Evolutionary conservation across 441 rosid species (phyloP).

Genomic region (Jatropha multifida): DNA sequence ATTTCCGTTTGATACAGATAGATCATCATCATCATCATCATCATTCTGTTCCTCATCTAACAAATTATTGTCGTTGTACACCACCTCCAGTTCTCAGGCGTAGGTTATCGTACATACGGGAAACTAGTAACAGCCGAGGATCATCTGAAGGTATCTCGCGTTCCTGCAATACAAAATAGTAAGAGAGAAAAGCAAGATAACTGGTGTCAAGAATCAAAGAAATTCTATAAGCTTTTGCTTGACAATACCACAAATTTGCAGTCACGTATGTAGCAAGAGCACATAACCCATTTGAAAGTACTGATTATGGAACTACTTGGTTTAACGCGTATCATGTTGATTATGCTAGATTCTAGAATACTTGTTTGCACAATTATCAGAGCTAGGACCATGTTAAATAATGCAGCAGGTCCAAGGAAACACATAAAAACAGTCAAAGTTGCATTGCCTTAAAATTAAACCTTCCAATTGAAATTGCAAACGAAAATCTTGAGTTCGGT

Average conservation of each 20-base stretch:
- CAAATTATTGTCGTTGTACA: neutral
- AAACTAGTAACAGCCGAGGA: slow-evolving; percentile 60
- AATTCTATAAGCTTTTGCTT: neutral
- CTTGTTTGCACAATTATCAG: neutral
- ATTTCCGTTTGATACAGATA: neutral
- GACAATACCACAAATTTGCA: neutral
- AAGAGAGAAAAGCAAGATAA: neutral
- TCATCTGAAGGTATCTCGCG: slow-evolving; percentile 84
- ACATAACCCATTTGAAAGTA: neutral
- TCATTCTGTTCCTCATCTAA: neutral
- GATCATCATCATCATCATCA: neutral
- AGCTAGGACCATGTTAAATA: neutral
- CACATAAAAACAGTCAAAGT: neutral
- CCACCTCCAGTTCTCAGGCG: slow-evolving; percentile 31
- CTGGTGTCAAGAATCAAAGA: neutral
- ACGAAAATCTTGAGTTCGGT: neutral
- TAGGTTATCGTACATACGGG: slow-evolving; percentile 43
- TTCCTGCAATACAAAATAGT: slow-evolving; percentile 38
- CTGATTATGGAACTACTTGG: too few species aligned
- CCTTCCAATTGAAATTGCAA: neutral
- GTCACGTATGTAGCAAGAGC: neutral
- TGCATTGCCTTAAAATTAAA: neutral
- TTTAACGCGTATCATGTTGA: neutral
- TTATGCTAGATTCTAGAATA: neutral
- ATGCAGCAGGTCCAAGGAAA: neutral